These are phyloP conservation scores for Tremella mesenterica DNA, from an alignment of 768 basidiomycete genomes.

Conservation along the genomic window DNA sequence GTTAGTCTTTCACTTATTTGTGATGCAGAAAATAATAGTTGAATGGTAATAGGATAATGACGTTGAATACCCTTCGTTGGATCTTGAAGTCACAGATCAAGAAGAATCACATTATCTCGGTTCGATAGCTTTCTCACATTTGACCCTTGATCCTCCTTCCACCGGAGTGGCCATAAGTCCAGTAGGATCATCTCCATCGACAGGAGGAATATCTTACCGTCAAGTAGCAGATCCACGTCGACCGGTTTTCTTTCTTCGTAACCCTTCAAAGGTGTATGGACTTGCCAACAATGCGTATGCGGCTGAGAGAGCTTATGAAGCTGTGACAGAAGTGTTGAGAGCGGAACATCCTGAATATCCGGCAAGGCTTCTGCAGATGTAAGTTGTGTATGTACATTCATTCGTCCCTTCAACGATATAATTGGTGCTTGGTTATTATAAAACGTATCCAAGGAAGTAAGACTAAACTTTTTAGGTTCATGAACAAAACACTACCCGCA, in stretches of 20 bases:
- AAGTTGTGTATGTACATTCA: not conserved
- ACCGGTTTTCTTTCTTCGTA: conserved; percentile 14
- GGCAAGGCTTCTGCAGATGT: conserved; percentile 5
- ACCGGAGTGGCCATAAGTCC: conserved; percentile 1
- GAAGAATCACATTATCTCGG: conserved; percentile 15
- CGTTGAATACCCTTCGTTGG: conserved; percentile 3
- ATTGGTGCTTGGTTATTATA: not conserved
- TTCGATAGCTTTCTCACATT: conserved; percentile 11
- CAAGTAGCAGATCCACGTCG: conserved; percentile 14
- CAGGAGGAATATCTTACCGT: conserved; percentile 4
- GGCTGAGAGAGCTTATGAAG: not conserved
- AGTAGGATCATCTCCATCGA: not conserved
- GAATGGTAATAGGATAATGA: not conserved
- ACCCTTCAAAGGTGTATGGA: conserved; percentile 14
- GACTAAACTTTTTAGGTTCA: too few species aligned
- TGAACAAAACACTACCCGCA: conserved; percentile 9
- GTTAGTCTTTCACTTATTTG: too few species aligned
- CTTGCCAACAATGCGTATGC: conserved; percentile 9
- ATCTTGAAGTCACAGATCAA: conserved; percentile 10
- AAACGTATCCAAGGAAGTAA: not conserved
- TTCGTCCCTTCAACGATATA: not conserved
- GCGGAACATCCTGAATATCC: conserved; percentile 4
- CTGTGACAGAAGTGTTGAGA: not conserved
- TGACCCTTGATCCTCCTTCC: conserved; percentile 3
- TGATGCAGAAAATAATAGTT: too few species aligned